A percentile compares a stretch with the other conserved stretches of the same genome.
phyloP scores from a whole-genome alignment of 306 rosid genomes.

The Begonia masoniana region DNA sequence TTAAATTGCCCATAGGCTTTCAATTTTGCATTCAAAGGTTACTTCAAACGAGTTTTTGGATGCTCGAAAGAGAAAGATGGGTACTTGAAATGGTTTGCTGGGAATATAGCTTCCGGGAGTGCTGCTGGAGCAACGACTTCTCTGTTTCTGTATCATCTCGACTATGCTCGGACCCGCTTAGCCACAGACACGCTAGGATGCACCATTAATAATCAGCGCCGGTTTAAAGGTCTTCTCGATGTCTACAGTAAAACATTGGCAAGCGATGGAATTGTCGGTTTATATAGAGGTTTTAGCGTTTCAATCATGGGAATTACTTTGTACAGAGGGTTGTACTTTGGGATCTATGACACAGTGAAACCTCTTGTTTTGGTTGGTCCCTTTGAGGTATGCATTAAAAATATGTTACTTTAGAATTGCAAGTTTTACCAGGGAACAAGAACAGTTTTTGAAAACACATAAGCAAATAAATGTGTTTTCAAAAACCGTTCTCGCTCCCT shows the following conservation, averaged over 20 bases:
- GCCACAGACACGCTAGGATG: constrained; percentile 59
- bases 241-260: constrained; percentile 72
- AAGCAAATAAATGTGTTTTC: too few relatives aligned
- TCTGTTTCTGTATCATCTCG: constrained; percentile 72
- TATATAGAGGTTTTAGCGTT: constrained; percentile 85
- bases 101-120: constrained; percentile 98
- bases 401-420: too few relatives aligned
- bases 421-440: too few relatives aligned
- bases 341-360: constrained; percentile 88
- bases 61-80: constrained; percentile 85
- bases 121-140: constrained; percentile 97
- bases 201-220: constrained; percentile 33
- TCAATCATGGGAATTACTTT: constrained; percentile 81
- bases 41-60: constrained; percentile 84
- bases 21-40: constrained; percentile 99
- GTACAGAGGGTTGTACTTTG: constrained; percentile 95
- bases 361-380: constrained; percentile 78
- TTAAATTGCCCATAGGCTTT: constrained; percentile 85
- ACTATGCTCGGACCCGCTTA: constrained; percentile 80
- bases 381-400: constrained; percentile 38
- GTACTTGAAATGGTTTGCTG: constrained; percentile 80
- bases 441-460: too few relatives aligned
- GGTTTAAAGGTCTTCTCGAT: constrained; percentile 69
- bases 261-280: constrained; percentile 71
- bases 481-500: too few relatives aligned